Percentiles rank a stretch among this genome's conserved stretches.
phyloP scores from a whole-genome alignment of 163 green algal genomes.

The Smithsoniella earleae region DNA sequence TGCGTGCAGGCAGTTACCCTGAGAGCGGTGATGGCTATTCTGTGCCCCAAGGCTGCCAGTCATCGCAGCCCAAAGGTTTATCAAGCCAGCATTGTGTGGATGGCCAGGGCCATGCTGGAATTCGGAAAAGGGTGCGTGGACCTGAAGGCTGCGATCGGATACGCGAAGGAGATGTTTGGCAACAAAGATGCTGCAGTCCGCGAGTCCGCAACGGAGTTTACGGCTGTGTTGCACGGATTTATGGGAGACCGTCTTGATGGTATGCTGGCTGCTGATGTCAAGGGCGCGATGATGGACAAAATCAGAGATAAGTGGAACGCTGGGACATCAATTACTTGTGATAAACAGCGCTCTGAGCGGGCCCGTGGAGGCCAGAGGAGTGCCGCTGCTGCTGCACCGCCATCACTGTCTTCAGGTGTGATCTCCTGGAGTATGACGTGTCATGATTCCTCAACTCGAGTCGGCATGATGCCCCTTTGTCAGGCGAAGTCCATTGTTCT shows the following conservation, averaged over 20 bases:
- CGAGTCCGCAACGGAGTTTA: conserved; percentile 64
- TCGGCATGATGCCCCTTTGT: too few relatives aligned
- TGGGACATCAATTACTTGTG: conserved; percentile 14
- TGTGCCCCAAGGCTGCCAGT: background rate
- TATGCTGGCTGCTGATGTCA: background rate
- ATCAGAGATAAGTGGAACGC: conserved; percentile 14
- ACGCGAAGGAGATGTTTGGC: conserved; percentile 68
- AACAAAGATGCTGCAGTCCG: conserved; percentile 69
- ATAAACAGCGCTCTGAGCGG: background rate
- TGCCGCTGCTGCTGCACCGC: too few relatives aligned
- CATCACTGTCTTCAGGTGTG: too few relatives aligned
- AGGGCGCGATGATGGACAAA: conserved; percentile 30
- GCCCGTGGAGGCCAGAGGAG: too few relatives aligned
- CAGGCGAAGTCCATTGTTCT: too few relatives aligned
- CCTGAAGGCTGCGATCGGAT: conserved; percentile 66
- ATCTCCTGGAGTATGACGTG: too few relatives aligned
- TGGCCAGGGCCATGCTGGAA: conserved; percentile 57
- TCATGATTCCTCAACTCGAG: too few relatives aligned
- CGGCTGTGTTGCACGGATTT: conserved; percentile 68
- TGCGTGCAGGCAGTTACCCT: background rate
- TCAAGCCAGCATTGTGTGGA: conserved; percentile 77
- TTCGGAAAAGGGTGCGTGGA: conserved; percentile 72
- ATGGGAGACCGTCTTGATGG: background rate
- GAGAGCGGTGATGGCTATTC: background rate
- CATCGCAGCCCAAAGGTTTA: conserved; percentile 54